Evolutionary conservation across 345 rosid genomes (phyloP), one percentile per base, ranked within the genome.

Genomic region (Eucalyptus albens): DNA sequence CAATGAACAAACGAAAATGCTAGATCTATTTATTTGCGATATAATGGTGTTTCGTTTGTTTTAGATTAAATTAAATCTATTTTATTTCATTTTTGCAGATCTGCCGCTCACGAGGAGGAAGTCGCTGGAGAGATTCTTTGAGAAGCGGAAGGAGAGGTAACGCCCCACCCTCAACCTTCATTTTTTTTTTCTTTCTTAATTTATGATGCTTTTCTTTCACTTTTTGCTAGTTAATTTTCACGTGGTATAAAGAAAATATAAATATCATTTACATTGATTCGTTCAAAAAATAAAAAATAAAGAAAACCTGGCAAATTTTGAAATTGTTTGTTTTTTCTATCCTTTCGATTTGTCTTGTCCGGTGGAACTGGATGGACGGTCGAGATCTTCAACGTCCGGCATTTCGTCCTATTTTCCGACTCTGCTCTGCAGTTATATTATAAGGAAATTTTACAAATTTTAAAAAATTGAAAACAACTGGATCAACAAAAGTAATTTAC

Each of bases 111-210:
- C 95, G 31, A 89, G 99, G 86, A 91, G 91, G 91, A 97, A 93
- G 90, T 98, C 99, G 53, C 92, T 98, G 86, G 95, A 95, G 94
- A 94, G 97, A 89, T 98, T 98, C 90, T 91, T 98, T 53, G 98
- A 95, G 94, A 98, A 96, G 90, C 99, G 99, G 51, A 98, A 95
- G 89, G 98, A 95, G 91, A 96, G 99, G 99, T 97, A 94, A 92
- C 50, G 16, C 15, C 15, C 14, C n/a, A 67, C 0, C 21, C 21
- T 59, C 49, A 40, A 86, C 42, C 45, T 22, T 44, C 15, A 19
- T 27, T 2, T 31, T 60, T 50, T 33, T 17, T 5, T 19, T 69
- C 10, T 53, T 19, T 53, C 26, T 53, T n/a, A 8, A 19, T 6
- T 37, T 9, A 37, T 72, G 40, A 4, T 80, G 14, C 51, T 31